A percentile compares a stretch with the other conserved stretches of the same genome.
These are phyloP conservation scores for Lonicera japonica DNA, from an alignment of 129 eudicot genomes.

Conservation along the genomic window DNA sequence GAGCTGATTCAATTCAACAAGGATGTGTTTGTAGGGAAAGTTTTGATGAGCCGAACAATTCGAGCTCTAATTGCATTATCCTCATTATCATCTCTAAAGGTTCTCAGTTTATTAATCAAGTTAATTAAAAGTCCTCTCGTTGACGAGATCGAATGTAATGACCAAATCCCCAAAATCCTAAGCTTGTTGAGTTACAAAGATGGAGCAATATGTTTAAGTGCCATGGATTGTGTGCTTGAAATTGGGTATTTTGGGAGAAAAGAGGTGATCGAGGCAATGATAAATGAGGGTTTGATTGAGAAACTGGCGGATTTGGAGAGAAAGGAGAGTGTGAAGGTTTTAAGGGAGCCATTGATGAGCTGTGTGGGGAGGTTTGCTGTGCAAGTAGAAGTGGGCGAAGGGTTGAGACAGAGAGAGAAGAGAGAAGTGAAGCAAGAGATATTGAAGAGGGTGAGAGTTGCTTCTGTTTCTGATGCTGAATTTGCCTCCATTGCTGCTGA, in stretches of 20 bases:
- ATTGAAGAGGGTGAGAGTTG: constrained; percentile 48
- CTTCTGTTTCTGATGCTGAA: constrained; percentile 56
- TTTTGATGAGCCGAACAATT: constrained; percentile 41
- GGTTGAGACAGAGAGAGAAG: constrained; percentile 75
- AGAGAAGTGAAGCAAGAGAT: constrained; percentile 64
- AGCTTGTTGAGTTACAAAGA: constrained; percentile 24
- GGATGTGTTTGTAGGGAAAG: constrained; percentile 73
- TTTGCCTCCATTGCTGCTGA: constrained; percentile 83
- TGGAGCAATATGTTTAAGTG: constrained; percentile 16
- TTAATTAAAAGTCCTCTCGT: constrained; percentile 76
- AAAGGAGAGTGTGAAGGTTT: constrained; percentile 33
- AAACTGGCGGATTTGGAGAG: constrained; percentile 69
- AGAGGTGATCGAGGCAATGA: constrained; percentile 80
- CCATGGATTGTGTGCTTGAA: constrained; percentile 61
- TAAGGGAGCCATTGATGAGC: constrained; percentile 51
- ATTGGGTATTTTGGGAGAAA: constrained; percentile 85
- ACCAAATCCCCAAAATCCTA: constrained; percentile 44
- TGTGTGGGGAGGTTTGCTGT: constrained; percentile 86
- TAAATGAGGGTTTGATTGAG: constrained; percentile 41
- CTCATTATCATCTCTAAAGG: constrained; percentile 31
- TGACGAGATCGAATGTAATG: constrained; percentile 53
- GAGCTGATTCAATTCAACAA: constrained; percentile 62
- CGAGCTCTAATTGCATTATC: constrained; percentile 38
- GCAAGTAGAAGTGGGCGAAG: constrained; percentile 87
- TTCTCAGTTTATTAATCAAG: constrained; percentile 36